Conservation (phyloP, 495 filamentous ascomycete genomes). For the Sphaerosporella brunnea region DNA sequence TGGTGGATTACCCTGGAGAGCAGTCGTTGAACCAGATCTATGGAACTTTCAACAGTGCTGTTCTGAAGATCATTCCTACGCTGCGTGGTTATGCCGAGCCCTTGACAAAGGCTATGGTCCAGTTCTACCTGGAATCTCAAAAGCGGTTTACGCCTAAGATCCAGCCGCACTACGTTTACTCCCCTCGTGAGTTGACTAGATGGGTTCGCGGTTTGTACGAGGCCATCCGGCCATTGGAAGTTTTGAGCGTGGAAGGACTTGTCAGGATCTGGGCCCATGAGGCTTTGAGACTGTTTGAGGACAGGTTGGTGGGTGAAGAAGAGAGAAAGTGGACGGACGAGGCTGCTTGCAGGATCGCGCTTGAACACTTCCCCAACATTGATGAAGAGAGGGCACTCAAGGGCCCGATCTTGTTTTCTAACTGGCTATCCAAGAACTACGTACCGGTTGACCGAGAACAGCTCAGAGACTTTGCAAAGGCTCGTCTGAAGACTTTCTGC, state of each 20-base stretch:
- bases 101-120: conserved; percentile 94
- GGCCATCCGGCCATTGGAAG: conserved; percentile 82
- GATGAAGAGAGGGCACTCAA: conserved; percentile 76
- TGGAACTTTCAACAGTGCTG: conserved; percentile 89
- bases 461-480: conserved; percentile 91
- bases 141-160: conserved; percentile 84
- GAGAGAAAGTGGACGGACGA: conserved; percentile 92
- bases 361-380: conserved; percentile 84
- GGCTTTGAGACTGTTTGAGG: conserved; percentile 86
- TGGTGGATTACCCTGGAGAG: conserved; percentile 98
- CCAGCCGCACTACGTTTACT: conserved; percentile 97
- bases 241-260: conserved; percentile 69
- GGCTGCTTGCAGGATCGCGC: conserved; percentile 60
- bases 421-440: conserved; percentile 99
- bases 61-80: conserved; percentile 89
- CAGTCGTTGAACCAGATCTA: conserved; percentile 89
- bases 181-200: conserved; percentile 87
- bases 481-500: conserved; percentile 91
- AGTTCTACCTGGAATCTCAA: conserved; percentile 88
- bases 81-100: conserved; percentile 88
- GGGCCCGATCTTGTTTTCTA: conserved; percentile 90
- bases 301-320: conserved; percentile 82
- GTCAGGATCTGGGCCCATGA: conserved; percentile 98
- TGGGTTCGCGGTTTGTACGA: conserved; percentile 97
- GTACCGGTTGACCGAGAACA: conserved; percentile 88